Evolutionary conservation across 208 protist species (phyloP).

Genomic region (Wallacemonas sp.): DNA sequence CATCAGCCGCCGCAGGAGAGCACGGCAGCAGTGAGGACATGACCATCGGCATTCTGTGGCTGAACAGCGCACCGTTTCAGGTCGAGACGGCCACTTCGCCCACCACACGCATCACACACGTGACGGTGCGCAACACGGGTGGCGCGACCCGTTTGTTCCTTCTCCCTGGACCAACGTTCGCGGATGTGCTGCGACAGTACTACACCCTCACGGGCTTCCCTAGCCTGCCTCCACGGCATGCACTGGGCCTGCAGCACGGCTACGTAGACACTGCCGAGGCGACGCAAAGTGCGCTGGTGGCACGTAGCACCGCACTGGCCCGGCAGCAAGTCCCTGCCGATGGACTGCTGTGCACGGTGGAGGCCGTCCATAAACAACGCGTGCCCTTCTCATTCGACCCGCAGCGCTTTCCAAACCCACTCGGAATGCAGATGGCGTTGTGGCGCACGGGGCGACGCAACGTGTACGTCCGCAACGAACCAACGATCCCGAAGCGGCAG

Average conservation of each 20-base stretch:
- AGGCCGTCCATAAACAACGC: conserved; percentile 19
- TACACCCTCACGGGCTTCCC: conserved; percentile 92
- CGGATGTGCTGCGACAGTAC: conserved; percentile 91
- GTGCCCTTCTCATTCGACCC: conserved; percentile 53
- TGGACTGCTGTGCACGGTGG: conserved; percentile 25
- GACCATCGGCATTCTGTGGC: conserved; percentile 36
- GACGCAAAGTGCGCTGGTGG: conserved; percentile 17
- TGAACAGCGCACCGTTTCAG: conserved; percentile 23
- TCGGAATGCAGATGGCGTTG: conserved; percentile 74
- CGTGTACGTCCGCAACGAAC: conserved; percentile 96
- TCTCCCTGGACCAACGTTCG: conserved; percentile 84
- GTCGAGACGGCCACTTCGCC: conserved; percentile 3
- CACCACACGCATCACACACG: background rate
- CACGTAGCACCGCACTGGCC: conserved; percentile 28
- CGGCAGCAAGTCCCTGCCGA: conserved; percentile 38
- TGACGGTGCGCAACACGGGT: conserved; percentile 84
- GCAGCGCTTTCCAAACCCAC: conserved; percentile 89
- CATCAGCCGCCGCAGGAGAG: too few species aligned
- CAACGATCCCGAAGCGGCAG: conserved; percentile 92
- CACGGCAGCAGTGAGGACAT: background rate
- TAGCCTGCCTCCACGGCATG: conserved; percentile 92
- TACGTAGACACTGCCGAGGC: conserved; percentile 11
- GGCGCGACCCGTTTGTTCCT: conserved; percentile 95
- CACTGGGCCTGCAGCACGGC: conserved; percentile 96
- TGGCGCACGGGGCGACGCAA: conserved; percentile 81